These are phyloP conservation scores for Phlebiopsis flavidoalba DNA, from an alignment of 768 basidiomycete species.

Conservation along the genomic window DNA sequence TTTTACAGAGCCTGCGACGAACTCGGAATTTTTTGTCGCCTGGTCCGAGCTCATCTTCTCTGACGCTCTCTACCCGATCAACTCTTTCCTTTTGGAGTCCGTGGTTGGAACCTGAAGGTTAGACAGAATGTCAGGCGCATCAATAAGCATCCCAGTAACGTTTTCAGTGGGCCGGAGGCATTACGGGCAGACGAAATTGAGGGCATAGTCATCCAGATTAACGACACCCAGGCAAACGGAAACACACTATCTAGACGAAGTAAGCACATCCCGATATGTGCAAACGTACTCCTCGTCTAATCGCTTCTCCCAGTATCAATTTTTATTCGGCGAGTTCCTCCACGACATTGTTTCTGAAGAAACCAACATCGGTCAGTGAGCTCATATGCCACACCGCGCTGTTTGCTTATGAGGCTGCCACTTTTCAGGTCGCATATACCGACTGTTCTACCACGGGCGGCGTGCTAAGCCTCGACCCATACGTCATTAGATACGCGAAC, in stretches of 20 bases:
- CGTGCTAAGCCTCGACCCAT: slow-evolving; percentile 52
- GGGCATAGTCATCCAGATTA: slow-evolving; percentile 40
- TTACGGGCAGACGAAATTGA: slow-evolving; percentile 63
- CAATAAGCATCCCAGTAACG: slow-evolving; percentile 52
- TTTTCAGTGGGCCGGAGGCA: slow-evolving; percentile 45
- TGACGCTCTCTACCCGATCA: slow-evolving; percentile 50
- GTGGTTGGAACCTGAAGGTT: slow-evolving; percentile 52
- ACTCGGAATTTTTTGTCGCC: slow-evolving; percentile 51
- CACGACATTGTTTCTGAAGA: slow-evolving; percentile 43
- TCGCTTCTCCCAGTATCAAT: slow-evolving; percentile 35
- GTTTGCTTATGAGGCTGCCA: neutral
- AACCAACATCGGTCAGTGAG: slow-evolving; percentile 40
- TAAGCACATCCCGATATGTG: slow-evolving; percentile 14
- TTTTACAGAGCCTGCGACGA: slow-evolving; percentile 58
- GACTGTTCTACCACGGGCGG: slow-evolving; percentile 57
- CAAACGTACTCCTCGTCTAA: neutral
- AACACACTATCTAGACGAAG: slow-evolving; percentile 47
- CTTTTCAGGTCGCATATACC: slow-evolving; percentile 45
- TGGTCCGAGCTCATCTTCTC: slow-evolving; percentile 64
- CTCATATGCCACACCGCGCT: neutral
- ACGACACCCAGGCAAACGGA: slow-evolving; percentile 34
- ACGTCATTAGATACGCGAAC: slow-evolving; percentile 44
- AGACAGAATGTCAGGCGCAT: slow-evolving; percentile 51
- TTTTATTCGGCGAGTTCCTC: slow-evolving; percentile 48
- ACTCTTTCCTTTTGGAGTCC: slow-evolving; percentile 45